These are phyloP conservation scores for Pyricularia sp. DNA, from an alignment of 2,329 filamentous ascomycete species.

Conservation along the genomic window DNA sequence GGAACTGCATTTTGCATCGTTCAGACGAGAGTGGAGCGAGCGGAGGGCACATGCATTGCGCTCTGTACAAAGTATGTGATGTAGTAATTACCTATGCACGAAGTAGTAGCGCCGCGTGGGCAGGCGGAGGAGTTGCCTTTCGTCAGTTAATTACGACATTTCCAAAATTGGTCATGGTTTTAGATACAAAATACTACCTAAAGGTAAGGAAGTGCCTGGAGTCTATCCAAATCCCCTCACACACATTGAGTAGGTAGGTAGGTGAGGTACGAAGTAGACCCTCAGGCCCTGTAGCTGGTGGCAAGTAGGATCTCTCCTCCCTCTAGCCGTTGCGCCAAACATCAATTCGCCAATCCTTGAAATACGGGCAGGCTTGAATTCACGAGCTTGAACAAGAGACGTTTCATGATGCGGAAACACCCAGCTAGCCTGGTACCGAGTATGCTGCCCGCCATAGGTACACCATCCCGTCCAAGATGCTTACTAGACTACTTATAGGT, in stretches of 20 bases:
- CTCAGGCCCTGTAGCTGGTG: no score
- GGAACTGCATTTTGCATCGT: neutral
- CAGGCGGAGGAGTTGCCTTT: neutral
- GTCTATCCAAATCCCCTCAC: neutral
- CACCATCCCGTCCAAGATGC: neutral
- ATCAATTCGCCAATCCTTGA: no score
- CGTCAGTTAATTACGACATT: neutral
- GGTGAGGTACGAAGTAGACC: no score
- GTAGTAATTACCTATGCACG: no score
- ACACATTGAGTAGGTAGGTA: neutral
- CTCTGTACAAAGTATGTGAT: neutral
- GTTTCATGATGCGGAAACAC: neutral
- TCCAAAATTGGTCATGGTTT: neutral
- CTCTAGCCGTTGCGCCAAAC: neutral
- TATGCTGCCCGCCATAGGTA: neutral
- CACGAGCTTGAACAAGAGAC: neutral
- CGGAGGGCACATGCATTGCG: neutral
- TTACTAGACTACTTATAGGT: neutral
- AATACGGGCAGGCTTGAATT: neutral
- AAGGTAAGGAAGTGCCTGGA: neutral
- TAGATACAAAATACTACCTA: neutral
- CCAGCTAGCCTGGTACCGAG: neutral
- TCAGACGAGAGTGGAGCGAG: neutral
- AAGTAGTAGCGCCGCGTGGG: conserved; percentile 4
- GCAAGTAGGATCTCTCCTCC: neutral